Evolutionary conservation across 352 stramenopile genomes (phyloP).

Genomic region (Globisporangium solare): DNA sequence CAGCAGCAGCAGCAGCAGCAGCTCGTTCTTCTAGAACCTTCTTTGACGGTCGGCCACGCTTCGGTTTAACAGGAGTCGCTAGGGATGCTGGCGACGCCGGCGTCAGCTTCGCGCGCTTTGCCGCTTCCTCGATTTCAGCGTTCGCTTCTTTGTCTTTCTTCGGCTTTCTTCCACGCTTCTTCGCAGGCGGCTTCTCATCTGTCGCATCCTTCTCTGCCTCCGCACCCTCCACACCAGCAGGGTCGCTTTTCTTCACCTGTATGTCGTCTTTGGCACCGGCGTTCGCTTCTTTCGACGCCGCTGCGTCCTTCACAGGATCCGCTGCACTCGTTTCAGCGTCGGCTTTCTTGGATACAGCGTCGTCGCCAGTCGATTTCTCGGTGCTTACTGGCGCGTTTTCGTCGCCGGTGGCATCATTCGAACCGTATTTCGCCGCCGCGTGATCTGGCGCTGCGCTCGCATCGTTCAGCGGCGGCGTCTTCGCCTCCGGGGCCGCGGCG

Average conservation of each 20-base stretch:
- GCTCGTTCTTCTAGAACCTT: not conserved
- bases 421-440: not conserved
- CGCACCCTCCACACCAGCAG: not conserved
- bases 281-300: conserved; percentile 1
- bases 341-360: not conserved
- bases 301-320: not conserved
- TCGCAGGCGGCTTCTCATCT: conserved; percentile 12
- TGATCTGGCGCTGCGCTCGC: not conserved
- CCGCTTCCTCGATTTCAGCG: not conserved
- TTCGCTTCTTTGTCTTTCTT: conserved; percentile 15
- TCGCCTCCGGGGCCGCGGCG: no score
- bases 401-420: conserved; percentile 1
- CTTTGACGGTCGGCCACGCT: conserved; percentile 8
- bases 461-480: not conserved
- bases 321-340: not conserved
- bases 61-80: not conserved
- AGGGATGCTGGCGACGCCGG: no score
- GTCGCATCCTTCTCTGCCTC: conserved; percentile 2
- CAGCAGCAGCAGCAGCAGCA: not conserved
- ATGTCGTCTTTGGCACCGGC: not conserved
- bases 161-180: conserved; percentile 26
- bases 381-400: not conserved
- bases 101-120: not conserved
- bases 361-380: conserved; percentile 8
- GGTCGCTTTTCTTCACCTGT: not conserved